Percentiles rank a stretch among this genome's conserved stretches.
Conservation (phyloP, 2,329 filamentous ascomycete genomes). For the Verticillium zaregamsianum region DNA sequence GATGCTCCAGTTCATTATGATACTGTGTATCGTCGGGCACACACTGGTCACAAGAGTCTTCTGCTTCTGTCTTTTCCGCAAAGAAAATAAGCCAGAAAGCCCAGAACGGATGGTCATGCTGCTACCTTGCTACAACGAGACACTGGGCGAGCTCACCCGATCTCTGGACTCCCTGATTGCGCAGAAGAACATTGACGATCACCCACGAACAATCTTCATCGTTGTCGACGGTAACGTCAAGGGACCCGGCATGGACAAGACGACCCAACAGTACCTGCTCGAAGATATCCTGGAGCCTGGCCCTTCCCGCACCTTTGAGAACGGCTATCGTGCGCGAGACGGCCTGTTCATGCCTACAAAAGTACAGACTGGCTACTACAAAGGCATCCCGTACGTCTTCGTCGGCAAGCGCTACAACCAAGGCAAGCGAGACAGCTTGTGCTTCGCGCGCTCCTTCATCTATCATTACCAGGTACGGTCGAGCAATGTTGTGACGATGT, state of each 20-base stretch:
- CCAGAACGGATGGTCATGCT: slow-evolving; percentile 41
- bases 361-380: slow-evolving; percentile 38
- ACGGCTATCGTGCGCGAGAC: slow-evolving; percentile 41
- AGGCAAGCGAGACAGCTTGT: slow-evolving; percentile 45
- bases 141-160: slow-evolving; percentile 33
- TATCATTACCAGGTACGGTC: slow-evolving; percentile 42
- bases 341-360: slow-evolving; percentile 41
- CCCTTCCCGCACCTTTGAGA: slow-evolving; percentile 28
- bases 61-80: slow-evolving; percentile 23
- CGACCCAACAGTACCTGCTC: slow-evolving; percentile 41
- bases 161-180: slow-evolving; percentile 42
- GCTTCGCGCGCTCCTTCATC: slow-evolving; percentile 43
- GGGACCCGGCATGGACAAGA: slow-evolving; percentile 42
- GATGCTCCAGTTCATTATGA: slow-evolving; percentile 36
- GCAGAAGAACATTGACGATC: slow-evolving; percentile 35
- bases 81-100: slow-evolving; percentile 22
- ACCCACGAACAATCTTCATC: slow-evolving; percentile 40
- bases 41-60: slow-evolving; percentile 24
- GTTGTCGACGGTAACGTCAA: slow-evolving; percentile 44
- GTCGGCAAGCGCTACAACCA: slow-evolving; percentile 46
- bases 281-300: slow-evolving; percentile 39
- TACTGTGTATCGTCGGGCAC: slow-evolving; percentile 30
- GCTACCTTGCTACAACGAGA: slow-evolving; percentile 47
- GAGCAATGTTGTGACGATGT: slow-evolving; percentile 37
- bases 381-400: slow-evolving; percentile 40